Evolutionary conservation across 208 protist genomes (phyloP), one percentile per base, ranked within the genome.

Genomic region (Trypanosoma platydactyli): DNA sequence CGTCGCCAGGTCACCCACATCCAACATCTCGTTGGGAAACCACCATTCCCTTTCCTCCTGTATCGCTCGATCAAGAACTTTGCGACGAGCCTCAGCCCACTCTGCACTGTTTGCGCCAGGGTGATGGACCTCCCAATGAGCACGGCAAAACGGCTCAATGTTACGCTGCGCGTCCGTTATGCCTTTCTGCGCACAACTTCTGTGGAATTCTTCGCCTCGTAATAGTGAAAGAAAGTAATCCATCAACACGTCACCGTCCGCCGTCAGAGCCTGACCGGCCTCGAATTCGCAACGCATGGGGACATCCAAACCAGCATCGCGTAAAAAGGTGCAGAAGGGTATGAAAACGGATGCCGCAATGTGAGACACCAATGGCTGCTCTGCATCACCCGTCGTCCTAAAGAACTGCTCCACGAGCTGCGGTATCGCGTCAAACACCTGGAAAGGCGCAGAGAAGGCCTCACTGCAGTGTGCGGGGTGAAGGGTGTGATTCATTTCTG

Each of bases 31-130:
- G 65, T 95, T 88, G 5, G 73, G 51, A 52, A 86, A 45, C 87
- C 86, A 95, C 88, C 90, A 95, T 63, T 92, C 87, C 11, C 87
- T 83, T 61, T 94, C 85, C 33, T 74, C 58, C 16, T 51, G 42
- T 68, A 91, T 80, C 7, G 90, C 87, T 30, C 57, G 59, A 41
- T 75, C 45, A n/a, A 95, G 76, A 30, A 88, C 87, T 40, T 46
- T 35, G 15, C 87, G 80, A 33, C 90, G 86, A 30, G 68, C 83
- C 27, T 61, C 56, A 24, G 85, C 83, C 90, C 90, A 95, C 81
- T 95, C 90, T 41, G 72, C 75, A n/a, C 72, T 81, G 6, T 53
- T 87, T 6, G 87, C 86, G 16, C 85, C 86, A 0, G 90, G 87
- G 73, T 92, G 78, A 62, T 86, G 82, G n/a, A 94, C 71, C 12